Evolutionary conservation across 108 stramenopile genomes (phyloP), one percentile per base, ranked within the genome.

Genomic region (Pelagomonas calceolata): DNA sequence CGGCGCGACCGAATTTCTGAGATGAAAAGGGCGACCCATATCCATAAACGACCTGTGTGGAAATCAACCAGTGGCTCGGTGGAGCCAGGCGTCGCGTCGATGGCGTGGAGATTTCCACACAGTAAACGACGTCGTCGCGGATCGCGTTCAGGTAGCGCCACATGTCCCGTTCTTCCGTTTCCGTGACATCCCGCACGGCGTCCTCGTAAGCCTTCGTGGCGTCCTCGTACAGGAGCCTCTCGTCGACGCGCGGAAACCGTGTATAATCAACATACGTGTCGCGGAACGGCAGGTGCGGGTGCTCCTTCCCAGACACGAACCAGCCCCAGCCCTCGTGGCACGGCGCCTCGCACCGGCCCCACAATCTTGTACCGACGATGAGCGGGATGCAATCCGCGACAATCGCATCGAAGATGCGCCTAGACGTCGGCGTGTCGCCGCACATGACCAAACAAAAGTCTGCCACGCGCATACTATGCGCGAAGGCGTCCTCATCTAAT

Each of bases 301-400:
- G 32, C 21, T 79, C 36, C 4, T 34, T 14, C 1, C 82, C 82
- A 16, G 67, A 77, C 9, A 73, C 36, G 14, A 46, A 67, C 81
- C 80, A 85, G 0, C 84, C 84, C 63, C 34, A 85, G 18, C 78
- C 76, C 4, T 30, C 29, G 43, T 67, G 69, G 68, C 84, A 85
- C 0, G 84, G 84, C 30, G 78, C 46, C 63, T 85, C 81, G 46
- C 84, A 85, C n/a, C 79, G 44, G 66, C 84, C 84, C 32, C 84
- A 68, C 34, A 81, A 51, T 30, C 84, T 46, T 12, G 79, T 76
- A 4, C 84, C 84, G 7, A 85, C 72, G 4, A 67, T 64, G 31
- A 85, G 16, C 5, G 84, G 84, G n/a, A 85, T 76, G 64, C 84
- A 85, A 30, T 80, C 84, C 3, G 68, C 65, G 7, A 81, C 79